Conservation (phyloP, 2,329 filamentous ascomycete species). For the Cladophialophora exuberans region DNA sequence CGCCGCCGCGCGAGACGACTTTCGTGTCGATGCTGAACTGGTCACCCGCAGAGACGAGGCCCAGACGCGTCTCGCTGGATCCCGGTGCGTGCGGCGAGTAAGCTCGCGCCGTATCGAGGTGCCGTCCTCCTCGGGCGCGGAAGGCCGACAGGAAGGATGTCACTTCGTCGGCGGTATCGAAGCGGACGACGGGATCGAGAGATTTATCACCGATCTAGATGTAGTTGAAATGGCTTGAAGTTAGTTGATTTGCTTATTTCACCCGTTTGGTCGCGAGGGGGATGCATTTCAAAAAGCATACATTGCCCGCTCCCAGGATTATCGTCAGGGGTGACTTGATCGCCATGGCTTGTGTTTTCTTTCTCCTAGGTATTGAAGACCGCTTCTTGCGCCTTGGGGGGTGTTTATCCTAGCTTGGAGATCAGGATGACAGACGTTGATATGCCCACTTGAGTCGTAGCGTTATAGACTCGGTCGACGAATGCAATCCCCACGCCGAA, state of each 20-base stretch:
- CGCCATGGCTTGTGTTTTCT: too few species aligned
- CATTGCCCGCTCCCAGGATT: neutral
- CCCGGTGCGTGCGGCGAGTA: constrained; percentile 33
- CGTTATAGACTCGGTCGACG: too few species aligned
- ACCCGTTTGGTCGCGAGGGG: too few species aligned
- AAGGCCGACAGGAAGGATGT: constrained; percentile 37
- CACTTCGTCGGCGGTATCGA: constrained; percentile 24
- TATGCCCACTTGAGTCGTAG: too few species aligned
- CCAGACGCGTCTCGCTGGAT: constrained; percentile 46
- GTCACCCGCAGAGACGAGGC: constrained; percentile 22
- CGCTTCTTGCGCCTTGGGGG: too few species aligned
- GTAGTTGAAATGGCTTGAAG: too few species aligned
- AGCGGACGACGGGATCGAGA: neutral
- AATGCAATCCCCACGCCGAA: too few species aligned
- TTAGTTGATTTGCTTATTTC: too few species aligned
- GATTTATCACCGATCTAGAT: constrained; percentile 1
- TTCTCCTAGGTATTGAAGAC: too few species aligned
- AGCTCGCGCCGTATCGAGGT: constrained; percentile 37
- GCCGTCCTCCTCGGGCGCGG: constrained; percentile 35
- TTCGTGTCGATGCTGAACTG: constrained; percentile 9
- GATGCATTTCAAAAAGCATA: neutral
- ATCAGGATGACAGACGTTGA: too few species aligned
- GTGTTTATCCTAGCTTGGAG: too few species aligned
- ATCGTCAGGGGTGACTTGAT: constrained; percentile 2
- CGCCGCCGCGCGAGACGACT: neutral